These are phyloP conservation scores for Aphelidium insulamus DNA, from an alignment of 371 early-diverging fungal species.

Conservation along the genomic window DNA sequence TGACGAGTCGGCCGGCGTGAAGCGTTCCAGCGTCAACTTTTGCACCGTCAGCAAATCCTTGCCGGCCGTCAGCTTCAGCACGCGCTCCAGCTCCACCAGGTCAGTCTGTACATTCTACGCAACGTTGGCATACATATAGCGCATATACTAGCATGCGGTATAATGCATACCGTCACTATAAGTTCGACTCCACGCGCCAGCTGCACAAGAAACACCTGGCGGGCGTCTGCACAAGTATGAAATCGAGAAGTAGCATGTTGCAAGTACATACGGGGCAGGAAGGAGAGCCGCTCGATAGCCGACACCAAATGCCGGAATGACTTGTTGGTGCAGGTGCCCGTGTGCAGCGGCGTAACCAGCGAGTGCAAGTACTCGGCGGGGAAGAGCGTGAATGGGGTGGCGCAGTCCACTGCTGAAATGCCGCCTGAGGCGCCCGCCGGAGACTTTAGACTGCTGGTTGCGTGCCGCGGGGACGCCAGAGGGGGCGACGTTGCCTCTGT, in stretches of 20 bases:
- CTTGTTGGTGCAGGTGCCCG: conserved; percentile 73
- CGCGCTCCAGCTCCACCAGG: conserved; percentile 29
- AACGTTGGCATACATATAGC: too few species aligned
- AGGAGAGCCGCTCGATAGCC: conserved; percentile 66
- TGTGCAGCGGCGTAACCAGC: conserved; percentile 67
- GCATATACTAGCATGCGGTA: too few species aligned
- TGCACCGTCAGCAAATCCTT: conserved; percentile 7
- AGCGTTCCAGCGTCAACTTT: conserved; percentile 23
- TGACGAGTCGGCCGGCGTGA: conserved; percentile 60
- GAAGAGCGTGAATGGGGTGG: conserved; percentile 29
- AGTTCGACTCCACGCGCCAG: conserved; percentile 43
- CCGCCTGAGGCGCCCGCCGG: too few species aligned
- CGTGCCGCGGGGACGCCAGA: too few species aligned
- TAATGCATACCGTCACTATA: too few species aligned
- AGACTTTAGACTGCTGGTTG: too few species aligned
- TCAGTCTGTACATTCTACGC: conserved; percentile 40
- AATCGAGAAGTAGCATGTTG: too few species aligned
- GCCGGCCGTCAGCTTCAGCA: conserved; percentile 19
- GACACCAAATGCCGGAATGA: conserved; percentile 80
- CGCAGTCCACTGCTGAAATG: too few species aligned
- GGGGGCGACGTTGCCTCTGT: too few species aligned
- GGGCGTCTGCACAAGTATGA: too few species aligned
- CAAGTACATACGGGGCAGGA: conserved; percentile 35
- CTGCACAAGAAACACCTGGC: conserved; percentile 50
- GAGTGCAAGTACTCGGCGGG: conserved; percentile 26